Percentiles rank a stretch among this genome's conserved stretches.
These are phyloP conservation scores for Solanum dulcamara DNA, from an alignment of 257 asterid genomes.

Conservation along the genomic window DNA sequence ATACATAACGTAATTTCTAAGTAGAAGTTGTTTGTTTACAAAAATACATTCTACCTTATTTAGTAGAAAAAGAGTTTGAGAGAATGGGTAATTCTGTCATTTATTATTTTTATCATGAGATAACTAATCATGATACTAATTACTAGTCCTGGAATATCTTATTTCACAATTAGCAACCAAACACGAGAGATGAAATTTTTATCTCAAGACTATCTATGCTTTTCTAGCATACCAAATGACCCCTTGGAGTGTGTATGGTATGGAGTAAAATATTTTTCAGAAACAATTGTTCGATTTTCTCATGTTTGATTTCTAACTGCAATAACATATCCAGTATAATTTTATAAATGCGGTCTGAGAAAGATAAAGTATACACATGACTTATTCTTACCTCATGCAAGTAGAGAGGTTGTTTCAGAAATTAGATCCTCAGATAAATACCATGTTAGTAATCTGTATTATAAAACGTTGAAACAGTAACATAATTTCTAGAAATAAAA, in stretches of 20 bases:
- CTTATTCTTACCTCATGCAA: no score
- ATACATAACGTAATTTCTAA: not conserved
- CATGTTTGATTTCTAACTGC: not conserved
- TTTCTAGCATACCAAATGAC: not conserved
- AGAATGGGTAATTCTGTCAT: not conserved
- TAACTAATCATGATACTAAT: not conserved
- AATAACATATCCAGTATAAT: no score
- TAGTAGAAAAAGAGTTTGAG: not conserved
- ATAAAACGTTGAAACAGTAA: no score
- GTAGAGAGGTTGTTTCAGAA: no score
- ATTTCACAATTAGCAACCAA: not conserved
- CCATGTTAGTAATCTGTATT: no score
- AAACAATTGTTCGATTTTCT: not conserved
- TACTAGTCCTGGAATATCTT: not conserved
- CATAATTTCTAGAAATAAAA: no score
- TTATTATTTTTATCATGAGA: no score
- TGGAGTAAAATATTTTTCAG: not conserved
- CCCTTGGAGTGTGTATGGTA: not conserved
- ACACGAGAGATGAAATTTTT: not conserved
- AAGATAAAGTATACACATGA: no score
- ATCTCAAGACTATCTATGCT: not conserved
- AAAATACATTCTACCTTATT: no score
- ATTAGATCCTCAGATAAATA: no score
- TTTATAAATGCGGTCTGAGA: no score
- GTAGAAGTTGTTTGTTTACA: no score